Evolutionary conservation across 495 filamentous ascomycete genomes (phyloP), one percentile per base, ranked within the genome.

Genomic region (Staphylotrichum longicolle): DNA sequence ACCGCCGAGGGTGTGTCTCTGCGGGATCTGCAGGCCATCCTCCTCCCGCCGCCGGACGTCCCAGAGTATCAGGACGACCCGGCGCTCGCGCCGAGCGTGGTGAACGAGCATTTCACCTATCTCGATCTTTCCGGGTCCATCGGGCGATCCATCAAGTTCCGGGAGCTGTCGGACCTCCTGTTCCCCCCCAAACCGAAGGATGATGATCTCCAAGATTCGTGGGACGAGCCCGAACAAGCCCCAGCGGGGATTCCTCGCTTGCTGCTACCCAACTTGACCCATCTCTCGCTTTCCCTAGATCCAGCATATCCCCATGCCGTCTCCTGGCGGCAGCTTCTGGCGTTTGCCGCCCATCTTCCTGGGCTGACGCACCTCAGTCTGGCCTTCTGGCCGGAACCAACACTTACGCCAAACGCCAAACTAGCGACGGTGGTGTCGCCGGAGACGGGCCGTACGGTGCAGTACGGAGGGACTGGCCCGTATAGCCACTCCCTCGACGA

Each of bases 371-470:
- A 94, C 62, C 81, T 96, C 3, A 91, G 86, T 34, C 76, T 96
- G 5, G 87, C 89, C 1, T 83, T 88, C 70, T 96, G 92, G 92
- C 91, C 92, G 3, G 75, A 81, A 20, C 91, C 91, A 1, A 82
- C 80, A 1, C 70, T 88, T 1, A 88, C 84, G 6, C 88, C 88
- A 6, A 85, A 87, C 60, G 77, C 86, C 3, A 82, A 80, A 49
- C 72, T 80, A 42, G 73, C 80, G 1, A 78, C 79, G 34, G 68
- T 79, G 8, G 74, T 78, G 12, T 73, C 82, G 12, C 53, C 4
- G 66, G 70, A 15, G 67, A 73, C 40, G 9, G 77, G 75, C 40
- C 61, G 66, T 7, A 46, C 58, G 5, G 58, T 90, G 32, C 74
- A 78, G 30, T 86, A 88, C 61, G 80, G 85, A 42, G 88, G 82